A percentile compares a stretch with the other conserved stretches of the same genome.
These are phyloP conservation scores for Paramecium biaurelia DNA, from an alignment of 73 alveolate species.

Conservation along the genomic window DNA sequence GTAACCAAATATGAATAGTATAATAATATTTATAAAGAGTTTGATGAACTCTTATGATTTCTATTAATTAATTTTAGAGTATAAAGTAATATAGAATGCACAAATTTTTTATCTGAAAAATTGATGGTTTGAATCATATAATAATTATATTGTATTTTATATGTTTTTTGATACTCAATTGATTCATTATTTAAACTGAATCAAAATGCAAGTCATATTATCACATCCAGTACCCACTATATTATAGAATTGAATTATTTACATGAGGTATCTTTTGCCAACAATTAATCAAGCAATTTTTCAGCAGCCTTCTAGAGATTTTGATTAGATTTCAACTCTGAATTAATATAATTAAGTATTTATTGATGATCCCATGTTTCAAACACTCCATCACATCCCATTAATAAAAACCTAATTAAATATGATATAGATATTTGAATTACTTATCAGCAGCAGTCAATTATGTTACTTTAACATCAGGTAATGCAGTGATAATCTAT, in stretches of 20 bases:
- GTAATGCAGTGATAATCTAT: constrained; percentile 86
- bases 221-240: constrained; percentile 86
- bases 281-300: constrained; percentile 75
- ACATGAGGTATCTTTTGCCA: constrained; percentile 70
- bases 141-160: background rate
- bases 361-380: constrained; percentile 59
- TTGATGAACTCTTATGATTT: background rate
- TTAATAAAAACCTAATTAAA: constrained; percentile 9
- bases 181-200: constrained; percentile 58
- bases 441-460: constrained; percentile 72
- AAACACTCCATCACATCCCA: constrained; percentile 75
- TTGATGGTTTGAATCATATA: background rate
- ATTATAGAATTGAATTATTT: background rate
- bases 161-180: background rate
- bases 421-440: background rate
- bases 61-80: too few relatives aligned
- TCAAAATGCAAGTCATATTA: constrained; percentile 82
- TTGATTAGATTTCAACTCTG: background rate
- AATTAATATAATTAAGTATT: constrained; percentile 7
- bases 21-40: too few relatives aligned
- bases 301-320: constrained; percentile 68
- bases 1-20: too few relatives aligned
- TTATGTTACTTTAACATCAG: constrained; percentile 76
- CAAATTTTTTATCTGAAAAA: background rate
- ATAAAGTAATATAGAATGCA: background rate